phyloP scores from a whole-genome alignment of 2,329 filamentous ascomycete genomes.

The Hymenoscyphus fructigenus region DNA sequence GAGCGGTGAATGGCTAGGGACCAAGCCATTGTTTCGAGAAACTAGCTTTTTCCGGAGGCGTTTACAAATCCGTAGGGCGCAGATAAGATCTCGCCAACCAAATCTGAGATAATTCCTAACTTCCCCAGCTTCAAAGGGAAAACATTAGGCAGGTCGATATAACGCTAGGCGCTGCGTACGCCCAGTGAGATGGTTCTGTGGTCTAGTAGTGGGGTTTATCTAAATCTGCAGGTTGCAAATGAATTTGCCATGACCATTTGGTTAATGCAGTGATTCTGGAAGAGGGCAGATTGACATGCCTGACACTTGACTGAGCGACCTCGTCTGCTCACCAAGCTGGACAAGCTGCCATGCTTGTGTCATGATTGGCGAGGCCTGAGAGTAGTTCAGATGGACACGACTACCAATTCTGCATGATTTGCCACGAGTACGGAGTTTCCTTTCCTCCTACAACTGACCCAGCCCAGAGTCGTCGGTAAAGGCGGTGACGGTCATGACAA shows the following conservation, averaged over 20 bases:
- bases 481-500: neutral
- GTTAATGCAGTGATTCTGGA: conserved; percentile 11
- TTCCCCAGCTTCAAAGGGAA: conserved; percentile 9
- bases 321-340: conserved; percentile 7
- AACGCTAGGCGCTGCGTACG: neutral
- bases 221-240: neutral
- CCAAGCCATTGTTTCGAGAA: conserved; percentile 21
- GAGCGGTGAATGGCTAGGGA: conserved; percentile 5
- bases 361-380: neutral
- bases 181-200: neutral
- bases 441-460: conserved; percentile 10
- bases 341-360: conserved; percentile 15
- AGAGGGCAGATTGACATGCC: conserved; percentile 8
- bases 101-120: conserved; percentile 3
- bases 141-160: conserved; percentile 15
- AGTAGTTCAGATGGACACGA: neutral
- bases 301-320: conserved; percentile 7
- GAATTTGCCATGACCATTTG: conserved; percentile 1
- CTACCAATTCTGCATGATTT: conserved; percentile 20
- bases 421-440: conserved; percentile 4
- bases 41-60: conserved; percentile 10
- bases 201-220: neutral
- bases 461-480: neutral
- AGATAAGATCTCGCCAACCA: neutral
- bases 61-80: neutral